These are phyloP conservation scores for Cyberlindnera mycetangii DNA, from an alignment of 805 yeast species.

Conservation along the genomic window DNA sequence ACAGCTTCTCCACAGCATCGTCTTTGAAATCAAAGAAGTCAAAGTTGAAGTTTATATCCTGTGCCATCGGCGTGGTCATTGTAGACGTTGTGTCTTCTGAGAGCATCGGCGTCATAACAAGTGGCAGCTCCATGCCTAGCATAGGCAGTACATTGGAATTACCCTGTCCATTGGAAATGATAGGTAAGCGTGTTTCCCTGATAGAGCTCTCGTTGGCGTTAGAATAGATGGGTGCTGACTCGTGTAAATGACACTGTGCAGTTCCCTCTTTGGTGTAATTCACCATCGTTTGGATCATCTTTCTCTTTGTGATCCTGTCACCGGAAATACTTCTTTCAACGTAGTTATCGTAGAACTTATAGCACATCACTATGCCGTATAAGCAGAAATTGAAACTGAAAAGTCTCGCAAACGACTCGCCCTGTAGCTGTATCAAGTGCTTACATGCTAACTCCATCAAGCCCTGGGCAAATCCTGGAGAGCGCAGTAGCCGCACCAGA, in stretches of 20 bases:
- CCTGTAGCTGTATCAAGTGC: slow-evolving; percentile 12
- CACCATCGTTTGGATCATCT: slow-evolving; percentile 4
- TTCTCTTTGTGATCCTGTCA: slow-evolving; percentile 4
- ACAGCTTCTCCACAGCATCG: slow-evolving; percentile 12
- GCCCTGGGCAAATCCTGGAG: slow-evolving; percentile 12
- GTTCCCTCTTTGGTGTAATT: slow-evolving; percentile 1
- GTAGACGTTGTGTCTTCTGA: no score
- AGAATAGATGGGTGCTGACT: no score
- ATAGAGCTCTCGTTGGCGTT: neutral
- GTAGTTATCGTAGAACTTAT: slow-evolving; percentile 13
- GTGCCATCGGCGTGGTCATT: neutral
- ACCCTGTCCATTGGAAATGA: no score
- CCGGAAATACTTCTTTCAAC: slow-evolving; percentile 3
- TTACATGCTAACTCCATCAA: slow-evolving; percentile 15
- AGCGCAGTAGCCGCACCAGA: slow-evolving; percentile 3
- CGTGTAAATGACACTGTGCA: no score
- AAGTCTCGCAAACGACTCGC: slow-evolving; percentile 6
- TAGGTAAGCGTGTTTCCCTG: no score
- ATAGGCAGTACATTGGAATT: no score
- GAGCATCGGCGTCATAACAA: no score
- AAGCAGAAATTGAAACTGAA: slow-evolving; percentile 11
- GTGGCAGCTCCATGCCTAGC: no score
- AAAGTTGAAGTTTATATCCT: neutral
- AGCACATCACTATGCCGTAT: slow-evolving; percentile 10
- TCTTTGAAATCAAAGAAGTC: slow-evolving; percentile 17